Base-by-base conservation (phyloP, 202 grass and related monocot species). In the Setaria viridis region DNA sequence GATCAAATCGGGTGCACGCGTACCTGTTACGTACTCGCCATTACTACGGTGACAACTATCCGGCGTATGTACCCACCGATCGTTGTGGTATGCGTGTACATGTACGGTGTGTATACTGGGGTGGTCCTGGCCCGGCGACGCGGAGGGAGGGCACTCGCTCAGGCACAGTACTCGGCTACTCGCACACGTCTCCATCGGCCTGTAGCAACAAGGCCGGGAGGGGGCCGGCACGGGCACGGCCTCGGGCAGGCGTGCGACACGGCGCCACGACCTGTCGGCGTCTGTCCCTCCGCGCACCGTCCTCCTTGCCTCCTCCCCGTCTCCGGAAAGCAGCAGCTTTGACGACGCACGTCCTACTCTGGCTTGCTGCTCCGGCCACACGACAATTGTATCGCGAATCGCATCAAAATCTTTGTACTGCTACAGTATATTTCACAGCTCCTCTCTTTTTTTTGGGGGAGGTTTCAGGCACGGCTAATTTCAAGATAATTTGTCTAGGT, bases 251-350 rank as follows among this genome's bases (percentile, higher is more conserved):
- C 80, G 67, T 11, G 79, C 79, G 65, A 70, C 65, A 81, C 79
- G 80, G 51, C 80, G 51, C 66, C 42, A 82, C 80, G 67, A 82
- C 41, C 67, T 82, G 80, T 82, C 80, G 80, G 53, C 54, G 66
- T 82, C 80, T 82, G 51, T 82, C 80, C 59, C 66, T 71, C 80
- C 35, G 2, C 33, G 3, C 53, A 37, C 2, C 42, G n/a, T 46
- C 56, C 53, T 50, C 48, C 45, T 47, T 47, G 45, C 45, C 45
- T 47, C 48, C 46, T 50, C 13, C 0, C 46, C 10, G 1, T 11
- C 11, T 48, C 46, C 46, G 46, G 46, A 48, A 5, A 41, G 39
- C 39, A 6, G 39, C 4, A 6, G 39, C 39, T 41, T 41, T 41
- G 39, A 41, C 39, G 39, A 6, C 39, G 5, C 6, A 35, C 34